These are phyloP conservation scores for button mushroom (Agaricus bisporus) DNA, from an alignment of 768 basidiomycete species.

Conservation along the genomic window DNA sequence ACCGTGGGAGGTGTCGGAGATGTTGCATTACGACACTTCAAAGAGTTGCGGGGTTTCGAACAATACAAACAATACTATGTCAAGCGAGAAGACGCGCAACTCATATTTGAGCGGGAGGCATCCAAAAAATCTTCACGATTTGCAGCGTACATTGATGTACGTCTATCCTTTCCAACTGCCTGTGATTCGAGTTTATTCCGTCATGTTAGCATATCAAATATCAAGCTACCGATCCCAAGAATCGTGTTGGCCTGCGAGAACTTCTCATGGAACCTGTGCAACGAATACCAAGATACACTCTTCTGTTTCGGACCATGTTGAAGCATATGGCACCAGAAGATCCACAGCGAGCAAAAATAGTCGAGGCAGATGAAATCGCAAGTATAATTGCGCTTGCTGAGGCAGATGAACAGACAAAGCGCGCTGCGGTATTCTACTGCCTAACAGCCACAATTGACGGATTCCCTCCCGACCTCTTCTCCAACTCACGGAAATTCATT, in stretches of 20 bases:
- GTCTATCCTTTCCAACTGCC: constrained; percentile 19
- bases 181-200: constrained; percentile 10
- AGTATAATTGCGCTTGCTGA: constrained; percentile 89
- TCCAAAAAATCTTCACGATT: constrained; percentile 79
- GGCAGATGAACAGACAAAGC: constrained; percentile 85
- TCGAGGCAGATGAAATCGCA: constrained; percentile 83
- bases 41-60: constrained; percentile 78
- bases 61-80: constrained; percentile 88
- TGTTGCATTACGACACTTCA: constrained; percentile 83
- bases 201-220: constrained; percentile 75
- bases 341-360: constrained; percentile 68
- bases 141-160: constrained; percentile 80
- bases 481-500: constrained; percentile 79
- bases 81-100: constrained; percentile 89
- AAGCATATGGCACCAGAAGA: constrained; percentile 81
- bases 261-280: constrained; percentile 96
- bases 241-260: constrained; percentile 84
- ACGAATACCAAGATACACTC: constrained; percentile 89
- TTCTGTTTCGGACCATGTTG: constrained; percentile 89
- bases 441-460: constrained; percentile 81
- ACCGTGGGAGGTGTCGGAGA: constrained; percentile 71
- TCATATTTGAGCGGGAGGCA: constrained; percentile 79
- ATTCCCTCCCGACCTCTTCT: constrained; percentile 89
- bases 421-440: constrained; percentile 84
- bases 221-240: constrained; percentile 62